Conservation (phyloP, 306 rosid species). For the Cucurbita maxima region DNA sequence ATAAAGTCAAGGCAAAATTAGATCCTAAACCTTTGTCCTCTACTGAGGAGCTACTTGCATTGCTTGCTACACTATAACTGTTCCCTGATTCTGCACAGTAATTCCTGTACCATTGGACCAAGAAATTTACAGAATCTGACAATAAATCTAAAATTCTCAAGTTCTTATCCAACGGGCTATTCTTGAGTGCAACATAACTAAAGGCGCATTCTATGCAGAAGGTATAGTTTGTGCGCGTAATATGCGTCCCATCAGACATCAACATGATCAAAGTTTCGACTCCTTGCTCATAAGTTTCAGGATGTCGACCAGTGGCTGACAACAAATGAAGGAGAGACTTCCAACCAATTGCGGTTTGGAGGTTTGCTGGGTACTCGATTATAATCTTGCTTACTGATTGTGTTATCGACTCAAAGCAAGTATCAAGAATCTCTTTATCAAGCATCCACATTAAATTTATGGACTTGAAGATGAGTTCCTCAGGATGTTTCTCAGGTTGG, state of each 20-base stretch:
- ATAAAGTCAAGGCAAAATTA: constrained; percentile 38
- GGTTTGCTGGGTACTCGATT: constrained; percentile 48
- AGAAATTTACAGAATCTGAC: constrained; percentile 41
- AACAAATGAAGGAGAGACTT: constrained; percentile 58
- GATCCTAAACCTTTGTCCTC: constrained; percentile 45
- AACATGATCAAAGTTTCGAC: constrained; percentile 50
- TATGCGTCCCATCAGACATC: constrained; percentile 35
- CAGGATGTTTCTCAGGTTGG: constrained; percentile 38
- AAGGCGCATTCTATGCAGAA: constrained; percentile 64
- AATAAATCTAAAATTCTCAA: constrained; percentile 48
- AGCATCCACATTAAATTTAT: constrained; percentile 87
- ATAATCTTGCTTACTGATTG: constrained; percentile 41
- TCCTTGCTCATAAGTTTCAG: constrained; percentile 56
- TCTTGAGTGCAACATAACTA: constrained; percentile 55
- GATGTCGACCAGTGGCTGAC: constrained; percentile 51
- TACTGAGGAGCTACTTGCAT: constrained; percentile 33
- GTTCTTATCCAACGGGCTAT: constrained; percentile 72
- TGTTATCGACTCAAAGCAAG: constrained; percentile 41
- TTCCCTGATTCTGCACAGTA: constrained; percentile 44
- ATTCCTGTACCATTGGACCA: constrained; percentile 51
- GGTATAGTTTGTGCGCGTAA: constrained; percentile 42
- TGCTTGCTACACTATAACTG: constrained; percentile 28
- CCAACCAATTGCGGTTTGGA: constrained; percentile 70
- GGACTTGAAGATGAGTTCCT: constrained; percentile 78
- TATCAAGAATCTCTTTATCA: constrained; percentile 69